These are phyloP conservation scores for Salix arbutifolia DNA, from an alignment of 345 rosid genomes.

Conservation along the genomic window DNA sequence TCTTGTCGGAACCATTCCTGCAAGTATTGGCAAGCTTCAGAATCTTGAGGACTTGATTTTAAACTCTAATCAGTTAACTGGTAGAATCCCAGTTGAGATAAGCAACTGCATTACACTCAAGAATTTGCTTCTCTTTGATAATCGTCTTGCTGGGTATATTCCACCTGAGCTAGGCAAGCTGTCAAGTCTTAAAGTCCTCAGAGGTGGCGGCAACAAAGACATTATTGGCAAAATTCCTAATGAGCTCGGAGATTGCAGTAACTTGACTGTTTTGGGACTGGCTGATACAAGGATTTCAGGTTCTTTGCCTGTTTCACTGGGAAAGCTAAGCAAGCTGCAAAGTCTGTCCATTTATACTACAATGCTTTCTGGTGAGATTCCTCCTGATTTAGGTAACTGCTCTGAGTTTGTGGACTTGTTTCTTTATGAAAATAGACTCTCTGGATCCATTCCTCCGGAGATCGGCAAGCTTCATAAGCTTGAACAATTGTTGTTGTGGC, in stretches of 20 bases:
- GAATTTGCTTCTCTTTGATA: constrained; percentile 59
- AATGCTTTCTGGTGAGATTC: constrained; percentile 80
- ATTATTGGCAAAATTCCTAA: constrained; percentile 64
- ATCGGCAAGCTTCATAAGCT: constrained; percentile 69
- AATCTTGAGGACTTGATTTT: constrained; percentile 54
- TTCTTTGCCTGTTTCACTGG: constrained; percentile 63
- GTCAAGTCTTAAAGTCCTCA: constrained; percentile 54
- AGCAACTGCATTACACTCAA: constrained; percentile 42
- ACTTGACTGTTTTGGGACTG: constrained; percentile 69
- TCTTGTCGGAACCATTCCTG: constrained; percentile 63
- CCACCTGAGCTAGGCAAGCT: constrained; percentile 71
- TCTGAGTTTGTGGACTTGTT: constrained; percentile 73
- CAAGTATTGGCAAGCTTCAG: constrained; percentile 47
- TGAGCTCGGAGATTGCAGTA: constrained; percentile 69
- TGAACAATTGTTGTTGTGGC: constrained; percentile 70
- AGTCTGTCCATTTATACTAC: constrained; percentile 70
- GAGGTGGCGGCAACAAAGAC: constrained; percentile 84
- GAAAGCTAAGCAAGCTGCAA: constrained; percentile 63
- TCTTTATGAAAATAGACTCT: constrained; percentile 75
- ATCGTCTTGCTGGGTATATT: constrained; percentile 57
- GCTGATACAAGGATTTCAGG: constrained; percentile 78
- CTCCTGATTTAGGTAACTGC: constrained; percentile 76
- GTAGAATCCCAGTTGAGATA: constrained; percentile 68
- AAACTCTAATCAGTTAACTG: constrained; percentile 76
- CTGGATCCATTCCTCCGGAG: constrained; percentile 73